phyloP scores from a whole-genome alignment of 2,329 filamentous ascomycete species.

The Exophiala lecanii-corni region DNA sequence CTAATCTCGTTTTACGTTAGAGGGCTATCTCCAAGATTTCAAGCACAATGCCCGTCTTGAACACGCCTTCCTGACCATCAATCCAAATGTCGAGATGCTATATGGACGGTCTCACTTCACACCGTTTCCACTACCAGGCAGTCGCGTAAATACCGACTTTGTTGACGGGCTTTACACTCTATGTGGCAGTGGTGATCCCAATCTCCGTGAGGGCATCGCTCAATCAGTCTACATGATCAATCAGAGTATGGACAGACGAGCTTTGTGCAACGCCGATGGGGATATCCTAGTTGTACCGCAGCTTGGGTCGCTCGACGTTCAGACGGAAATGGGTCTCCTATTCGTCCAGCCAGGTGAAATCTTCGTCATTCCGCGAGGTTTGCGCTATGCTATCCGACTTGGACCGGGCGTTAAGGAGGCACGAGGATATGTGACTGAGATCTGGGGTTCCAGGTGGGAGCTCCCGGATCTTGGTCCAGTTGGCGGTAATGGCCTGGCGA shows the following conservation, averaged over 20 bases:
- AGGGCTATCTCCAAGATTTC: no score
- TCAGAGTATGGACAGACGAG: constrained; percentile 52
- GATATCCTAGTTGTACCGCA: constrained; percentile 64
- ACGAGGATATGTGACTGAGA: constrained; percentile 62
- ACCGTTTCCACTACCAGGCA: no score
- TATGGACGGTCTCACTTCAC: no score
- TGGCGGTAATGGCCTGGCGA: constrained; percentile 62
- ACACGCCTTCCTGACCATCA: no score
- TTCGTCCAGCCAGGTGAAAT: constrained; percentile 64
- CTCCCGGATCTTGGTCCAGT: constrained; percentile 64
- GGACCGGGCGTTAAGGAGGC: constrained; percentile 51
- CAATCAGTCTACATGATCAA: constrained; percentile 54
- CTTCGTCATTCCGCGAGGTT: constrained; percentile 61
- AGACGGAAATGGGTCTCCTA: constrained; percentile 63
- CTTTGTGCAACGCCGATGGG: constrained; percentile 59
- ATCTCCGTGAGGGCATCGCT: constrained; percentile 52
- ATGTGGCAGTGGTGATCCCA: constrained; percentile 53
- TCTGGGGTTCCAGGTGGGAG: constrained; percentile 60
- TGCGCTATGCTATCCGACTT: constrained; percentile 56
- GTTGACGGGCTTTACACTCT: constrained; percentile 51
- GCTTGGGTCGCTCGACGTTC: constrained; percentile 60
- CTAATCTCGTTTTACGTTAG: no score
- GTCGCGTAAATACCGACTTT: no score
- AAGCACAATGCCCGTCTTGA: no score
- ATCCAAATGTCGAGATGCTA: no score